These are phyloP conservation scores for Firmiana major DNA, from an alignment of 345 rosid species.

Conservation along the genomic window DNA sequence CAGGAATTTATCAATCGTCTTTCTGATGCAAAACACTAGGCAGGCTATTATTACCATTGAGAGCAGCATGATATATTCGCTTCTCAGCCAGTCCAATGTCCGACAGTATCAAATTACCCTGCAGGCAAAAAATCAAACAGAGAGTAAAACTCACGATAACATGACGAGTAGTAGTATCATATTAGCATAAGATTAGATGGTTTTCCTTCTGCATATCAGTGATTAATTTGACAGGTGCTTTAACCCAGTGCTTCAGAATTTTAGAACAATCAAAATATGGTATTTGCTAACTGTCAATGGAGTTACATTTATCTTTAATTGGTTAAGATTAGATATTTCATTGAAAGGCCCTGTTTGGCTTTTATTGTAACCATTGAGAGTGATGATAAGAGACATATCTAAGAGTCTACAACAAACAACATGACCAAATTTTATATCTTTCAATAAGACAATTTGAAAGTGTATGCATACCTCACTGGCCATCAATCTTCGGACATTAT, in stretches of 20 bases:
- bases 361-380: background rate
- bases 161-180: background rate
- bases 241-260: background rate
- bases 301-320: background rate
- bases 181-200: background rate
- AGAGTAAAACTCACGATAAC: background rate
- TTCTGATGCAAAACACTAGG: conserved; percentile 96
- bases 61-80: conserved; percentile 93
- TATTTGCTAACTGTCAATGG: conserved; percentile 1
- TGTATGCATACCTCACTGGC: conserved; percentile 67
- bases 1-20: conserved; percentile 77
- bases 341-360: background rate
- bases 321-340: background rate
- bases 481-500: conserved; percentile 80
- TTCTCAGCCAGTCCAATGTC: conserved; percentile 95
- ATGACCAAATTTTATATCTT: background rate
- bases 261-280: background rate
- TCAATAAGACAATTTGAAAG: background rate
- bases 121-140: conserved; percentile 29
- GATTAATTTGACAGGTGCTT: background rate
- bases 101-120: conserved; percentile 77
- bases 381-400: background rate
- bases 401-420: background rate
- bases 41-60: conserved; percentile 98
- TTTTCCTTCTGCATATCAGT: background rate